Percentiles rank a stretch among this genome's conserved stretches.
phyloP scores from a whole-genome alignment of 2,329 filamentous ascomycete genomes.

The Stemphylium beticola region DNA sequence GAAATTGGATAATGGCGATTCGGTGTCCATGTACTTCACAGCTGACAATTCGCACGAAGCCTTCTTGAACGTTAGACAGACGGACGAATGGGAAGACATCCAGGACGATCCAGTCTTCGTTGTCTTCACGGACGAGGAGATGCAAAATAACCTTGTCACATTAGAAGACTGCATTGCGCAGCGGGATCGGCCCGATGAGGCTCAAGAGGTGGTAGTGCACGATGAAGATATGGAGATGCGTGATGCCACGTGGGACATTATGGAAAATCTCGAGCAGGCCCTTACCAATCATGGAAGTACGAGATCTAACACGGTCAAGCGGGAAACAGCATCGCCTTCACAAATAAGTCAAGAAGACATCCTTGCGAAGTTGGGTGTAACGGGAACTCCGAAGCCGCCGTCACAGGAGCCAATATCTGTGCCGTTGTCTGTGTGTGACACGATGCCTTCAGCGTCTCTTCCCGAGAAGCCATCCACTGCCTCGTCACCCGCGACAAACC shows the following conservation, averaged over 20 bases:
- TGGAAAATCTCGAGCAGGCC: conserved; percentile 50
- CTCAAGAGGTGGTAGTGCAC: conserved; percentile 24
- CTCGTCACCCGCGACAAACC: conserved; percentile 1
- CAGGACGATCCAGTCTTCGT: conserved; percentile 59
- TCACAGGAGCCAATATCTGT: conserved; percentile 28
- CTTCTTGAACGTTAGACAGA: conserved; percentile 56
- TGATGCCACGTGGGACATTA: conserved; percentile 46
- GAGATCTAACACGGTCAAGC: conserved; percentile 7
- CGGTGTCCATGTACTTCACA: conserved; percentile 59
- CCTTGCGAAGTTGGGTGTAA: conserved; percentile 46
- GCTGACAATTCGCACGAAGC: conserved; percentile 52
- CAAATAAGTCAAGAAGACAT: conserved; percentile 45
- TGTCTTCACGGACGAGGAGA: conserved; percentile 51
- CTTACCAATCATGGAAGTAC: conserved; percentile 29
- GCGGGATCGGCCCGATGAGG: conserved; percentile 48
- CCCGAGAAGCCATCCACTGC: conserved; percentile 26
- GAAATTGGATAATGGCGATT: conserved; percentile 50
- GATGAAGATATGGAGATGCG: conserved; percentile 43
- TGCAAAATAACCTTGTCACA: conserved; percentile 47
- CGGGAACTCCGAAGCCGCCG: conserved; percentile 45
- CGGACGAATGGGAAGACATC: conserved; percentile 57
- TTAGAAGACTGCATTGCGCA: conserved; percentile 52
- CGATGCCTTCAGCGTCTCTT: conserved; percentile 18
- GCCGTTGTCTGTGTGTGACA: conserved; percentile 15
- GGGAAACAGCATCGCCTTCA: conserved; percentile 5